Conservation (phyloP, 148 eudicot species). For the Cornus florida region DNA sequence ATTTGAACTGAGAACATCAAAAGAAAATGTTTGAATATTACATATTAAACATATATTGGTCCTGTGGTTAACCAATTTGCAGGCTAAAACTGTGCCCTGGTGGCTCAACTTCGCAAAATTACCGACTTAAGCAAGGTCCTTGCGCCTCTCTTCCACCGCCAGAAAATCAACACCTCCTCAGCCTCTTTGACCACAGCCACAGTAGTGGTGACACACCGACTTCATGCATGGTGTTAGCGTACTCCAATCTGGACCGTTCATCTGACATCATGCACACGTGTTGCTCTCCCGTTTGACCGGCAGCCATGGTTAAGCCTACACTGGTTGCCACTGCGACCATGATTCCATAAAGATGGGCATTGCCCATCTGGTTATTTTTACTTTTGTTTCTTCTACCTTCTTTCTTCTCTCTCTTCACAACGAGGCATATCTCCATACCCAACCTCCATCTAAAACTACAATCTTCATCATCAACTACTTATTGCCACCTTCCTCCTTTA, state of each 20-base stretch:
- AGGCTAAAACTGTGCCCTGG: slow-evolving; percentile 42
- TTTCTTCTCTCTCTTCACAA: too few species aligned
- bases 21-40: too few species aligned
- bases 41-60: neutral
- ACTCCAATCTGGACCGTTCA: slow-evolving; percentile 21
- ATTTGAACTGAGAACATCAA: too few species aligned
- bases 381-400: too few species aligned
- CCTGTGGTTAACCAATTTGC: slow-evolving; percentile 20
- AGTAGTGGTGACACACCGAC: slow-evolving; percentile 19
- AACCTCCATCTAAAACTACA: too few species aligned
- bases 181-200: slow-evolving; percentile 39
- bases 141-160: slow-evolving; percentile 33
- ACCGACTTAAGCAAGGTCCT: slow-evolving; percentile 23
- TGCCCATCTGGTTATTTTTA: too few species aligned
- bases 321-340: slow-evolving; percentile 24
- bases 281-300: slow-evolving; percentile 33
- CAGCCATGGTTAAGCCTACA: slow-evolving; percentile 38
- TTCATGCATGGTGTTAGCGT: slow-evolving; percentile 21
- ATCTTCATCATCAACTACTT: too few species aligned
- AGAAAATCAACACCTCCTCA: slow-evolving; percentile 39
- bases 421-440: too few species aligned
- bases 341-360: slow-evolving; percentile 12
- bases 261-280: slow-evolving; percentile 41
- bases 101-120: slow-evolving; percentile 32
- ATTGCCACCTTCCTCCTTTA: too few species aligned